phyloP scores from a whole-genome alignment of 176 grass and related monocot species.

The Eragrostis nindensis region DNA sequence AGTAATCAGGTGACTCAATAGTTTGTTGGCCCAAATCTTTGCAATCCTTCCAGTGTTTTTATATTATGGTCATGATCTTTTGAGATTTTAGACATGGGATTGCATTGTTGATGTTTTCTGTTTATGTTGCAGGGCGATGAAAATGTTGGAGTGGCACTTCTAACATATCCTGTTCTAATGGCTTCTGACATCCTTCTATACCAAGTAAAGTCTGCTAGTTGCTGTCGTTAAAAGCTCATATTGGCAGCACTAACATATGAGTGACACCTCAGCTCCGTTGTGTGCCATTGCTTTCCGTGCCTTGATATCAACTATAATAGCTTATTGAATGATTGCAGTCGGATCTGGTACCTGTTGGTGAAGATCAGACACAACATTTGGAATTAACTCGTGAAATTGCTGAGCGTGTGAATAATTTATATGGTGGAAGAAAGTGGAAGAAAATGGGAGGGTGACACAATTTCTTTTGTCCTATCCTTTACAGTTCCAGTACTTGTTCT shows the following conservation, averaged over 20 bases:
- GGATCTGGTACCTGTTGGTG: constrained; percentile 98
- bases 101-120: constrained; percentile 11
- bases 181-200: constrained; percentile 99
- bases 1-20: constrained; percentile 20
- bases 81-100: background rate
- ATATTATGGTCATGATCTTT: background rate
- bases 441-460: constrained; percentile 85
- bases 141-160: constrained; percentile 95
- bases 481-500: constrained; percentile 21
- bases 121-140: constrained; percentile 79
- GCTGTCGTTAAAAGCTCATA: constrained; percentile 17
- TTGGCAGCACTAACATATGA: constrained; percentile 26
- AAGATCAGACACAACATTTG: constrained; percentile 98
- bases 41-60: background rate
- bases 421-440: constrained; percentile 96
- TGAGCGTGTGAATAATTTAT: constrained; percentile 89
- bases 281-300: constrained; percentile 6
- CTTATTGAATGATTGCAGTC: constrained; percentile 63
- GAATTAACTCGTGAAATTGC: constrained; percentile 98
- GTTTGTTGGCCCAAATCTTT: constrained; percentile 21
- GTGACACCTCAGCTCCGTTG: constrained; percentile 21
- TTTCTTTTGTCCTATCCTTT: background rate
- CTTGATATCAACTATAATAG: background rate
- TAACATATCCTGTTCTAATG: constrained; percentile 98
- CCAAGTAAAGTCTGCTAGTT: constrained; percentile 67